Evolutionary conservation across 345 rosid genomes (phyloP), one percentile per base, ranked within the genome.

Genomic region (sweet orange (Citrus sinensis)): DNA sequence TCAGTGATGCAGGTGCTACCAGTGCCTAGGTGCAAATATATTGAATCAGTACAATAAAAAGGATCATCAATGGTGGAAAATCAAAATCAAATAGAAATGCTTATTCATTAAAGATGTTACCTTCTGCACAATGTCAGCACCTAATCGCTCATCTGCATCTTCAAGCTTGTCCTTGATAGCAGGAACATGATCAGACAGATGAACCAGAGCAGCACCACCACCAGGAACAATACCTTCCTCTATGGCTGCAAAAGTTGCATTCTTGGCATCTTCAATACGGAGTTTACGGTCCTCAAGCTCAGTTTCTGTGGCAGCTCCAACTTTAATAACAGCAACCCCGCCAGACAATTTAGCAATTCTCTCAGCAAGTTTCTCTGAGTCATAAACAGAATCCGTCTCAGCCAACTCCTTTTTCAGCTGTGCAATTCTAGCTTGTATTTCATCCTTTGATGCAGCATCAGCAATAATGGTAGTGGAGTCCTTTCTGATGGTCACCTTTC

Each of bases 201-300:
- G 98, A 61, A 93, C 99, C 70, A 92, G 80, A 62, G 99, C 90
- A 2, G 98, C 92, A 71, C 96, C 98, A 80, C 98, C 99, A 32
- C 99, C 99, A 4, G 99, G 98, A 24, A 97, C 98, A 61, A 97
- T 97, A 0, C 99, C 99, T 89, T 97, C 99, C 77, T 97, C 98
- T 3, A 94, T 91, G 78, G 99, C 98, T 74, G 99, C 99, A 79
- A 97, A 94, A 22, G 98, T 97, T 6, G 98, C 95, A 79, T 97
- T 94, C 84, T 94, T 94, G 65, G 99, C 99, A 86, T 94, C 99
- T 83, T 97, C 98, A 7, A 97, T 91, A 7, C 96, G 92, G 22
- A 94, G 98, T 84, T 92, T 93, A 30, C 98, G 94, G 79, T 93
- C 98, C 82, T 97, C 98, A 27, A 97, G 98, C 85, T 97, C 99